Base-by-base conservation (phyloP, 306 rosid species). In the Cucurbita ficifolia region DNA sequence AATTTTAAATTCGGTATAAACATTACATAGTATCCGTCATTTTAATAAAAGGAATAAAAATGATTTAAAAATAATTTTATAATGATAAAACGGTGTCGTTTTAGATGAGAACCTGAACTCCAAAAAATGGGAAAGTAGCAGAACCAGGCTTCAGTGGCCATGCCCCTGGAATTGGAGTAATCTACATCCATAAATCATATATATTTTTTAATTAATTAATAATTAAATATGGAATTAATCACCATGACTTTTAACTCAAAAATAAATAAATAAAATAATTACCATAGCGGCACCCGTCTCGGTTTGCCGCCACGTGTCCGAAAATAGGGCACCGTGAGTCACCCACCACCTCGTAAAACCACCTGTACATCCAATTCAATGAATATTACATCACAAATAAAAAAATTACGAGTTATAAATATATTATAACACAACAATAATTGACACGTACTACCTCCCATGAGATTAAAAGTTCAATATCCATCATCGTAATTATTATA, bases 101-200 rank as follows among this genome's bases (percentile, higher is more conserved):
- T 61, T 17, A 62, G 69, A 7, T 7, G 78, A 82, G 16, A 21
- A 94, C 99, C 97, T 94, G 88, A 74, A 91, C 92, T 80, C 99
- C 99, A 79, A 94, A 94, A 87, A 94, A 94, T 78, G 99, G 99
- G 77, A 89, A 85, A 49, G 99, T 94, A 16, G 99, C 97, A 42
- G 99, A 94, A 77, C 99, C 99, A 78, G 99, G 99, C 83, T 94
- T 94, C 70, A 84, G 96, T 60, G 99, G 92, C 99, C 99, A 94
- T 75, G 97, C 96, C 76, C 99, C 99, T 2, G 99, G 97, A 63
- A 94, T 73, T 18, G 99, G 99, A 73, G 97, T 91, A 67, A 94
- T 91, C 99, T 94, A 88, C 82, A 77, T 43, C 2, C 33, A 42
- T 19, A 67, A 67, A 43, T 18, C 17, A 42, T 19, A 63, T n/a